phyloP scores from a whole-genome alignment of 768 basidiomycete species.

The Dioszegia hungarica region DNA sequence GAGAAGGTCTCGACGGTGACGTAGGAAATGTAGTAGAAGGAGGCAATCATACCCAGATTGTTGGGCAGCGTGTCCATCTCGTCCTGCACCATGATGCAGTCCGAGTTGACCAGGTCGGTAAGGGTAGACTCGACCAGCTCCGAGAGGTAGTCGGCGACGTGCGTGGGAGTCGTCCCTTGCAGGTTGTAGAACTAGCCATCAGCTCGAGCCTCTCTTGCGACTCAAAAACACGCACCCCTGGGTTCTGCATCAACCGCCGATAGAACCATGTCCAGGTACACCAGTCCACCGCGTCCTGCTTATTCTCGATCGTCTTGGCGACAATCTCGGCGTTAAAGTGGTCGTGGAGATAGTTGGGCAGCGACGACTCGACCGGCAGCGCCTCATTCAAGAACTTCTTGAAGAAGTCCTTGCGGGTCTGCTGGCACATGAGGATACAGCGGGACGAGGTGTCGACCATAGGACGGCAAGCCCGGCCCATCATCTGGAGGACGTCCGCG shows the following conservation, averaged over 20 bases:
- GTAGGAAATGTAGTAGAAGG: conserved; percentile 56
- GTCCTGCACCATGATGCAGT: conserved; percentile 88
- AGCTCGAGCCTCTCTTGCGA: neutral
- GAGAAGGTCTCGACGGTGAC: conserved; percentile 97
- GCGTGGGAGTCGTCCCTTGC: conserved; percentile 88
- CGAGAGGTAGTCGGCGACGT: conserved; percentile 90
- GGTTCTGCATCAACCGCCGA: conserved; percentile 93
- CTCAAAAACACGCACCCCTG: conserved; percentile 48
- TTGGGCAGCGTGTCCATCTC: conserved; percentile 80
- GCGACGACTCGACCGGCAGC: conserved; percentile 92
- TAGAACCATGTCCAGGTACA: conserved; percentile 98
- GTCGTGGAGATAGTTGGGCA: conserved; percentile 88
- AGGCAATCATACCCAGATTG: conserved; percentile 97
- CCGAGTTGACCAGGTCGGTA: conserved; percentile 84
- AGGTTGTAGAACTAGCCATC: conserved; percentile 46
- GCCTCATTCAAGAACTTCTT: conserved; percentile 97
- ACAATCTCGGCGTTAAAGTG: conserved; percentile 98
- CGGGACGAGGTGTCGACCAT: conserved; percentile 79
- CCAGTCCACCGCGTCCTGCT: conserved; percentile 88
- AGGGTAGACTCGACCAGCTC: conserved; percentile 92
- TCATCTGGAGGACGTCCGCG: conserved; percentile 98
- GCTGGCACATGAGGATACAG: conserved; percentile 95
- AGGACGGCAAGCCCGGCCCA: conserved; percentile 95
- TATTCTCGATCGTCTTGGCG: conserved; percentile 97
- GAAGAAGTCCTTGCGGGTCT: conserved; percentile 97